Evolutionary conservation across 1,284 basidiomycete genomes (phyloP).

Genomic region (Tilletia setariae): DNA sequence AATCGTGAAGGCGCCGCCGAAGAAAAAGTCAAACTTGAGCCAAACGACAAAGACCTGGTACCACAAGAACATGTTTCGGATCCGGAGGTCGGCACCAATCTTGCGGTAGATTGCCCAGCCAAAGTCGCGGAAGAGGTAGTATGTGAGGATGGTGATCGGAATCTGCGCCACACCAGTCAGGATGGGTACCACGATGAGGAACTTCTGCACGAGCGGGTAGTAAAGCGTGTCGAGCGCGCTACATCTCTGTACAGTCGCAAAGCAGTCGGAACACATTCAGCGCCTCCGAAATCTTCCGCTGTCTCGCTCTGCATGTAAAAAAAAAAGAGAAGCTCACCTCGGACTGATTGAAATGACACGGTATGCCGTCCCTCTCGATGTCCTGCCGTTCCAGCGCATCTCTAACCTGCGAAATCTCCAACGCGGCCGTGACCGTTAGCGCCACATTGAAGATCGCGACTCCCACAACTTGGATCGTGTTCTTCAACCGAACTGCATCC

Average conservation of each 20-base stretch:
- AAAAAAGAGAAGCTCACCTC: conserved; percentile 2
- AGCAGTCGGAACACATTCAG: background rate
- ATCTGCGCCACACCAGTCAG: conserved; percentile 37
- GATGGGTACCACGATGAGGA: conserved; percentile 38
- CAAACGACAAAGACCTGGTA: conserved; percentile 48
- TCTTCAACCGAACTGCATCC: conserved; percentile 43
- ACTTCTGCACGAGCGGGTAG: conserved; percentile 30
- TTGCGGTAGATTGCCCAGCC: conserved; percentile 47
- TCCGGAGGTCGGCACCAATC: conserved; percentile 40
- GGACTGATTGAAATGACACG: conserved; percentile 23
- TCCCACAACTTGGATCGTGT: conserved; percentile 44
- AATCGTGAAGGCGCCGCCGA: conserved; percentile 25
- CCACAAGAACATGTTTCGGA: conserved; percentile 37
- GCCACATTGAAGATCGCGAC: conserved; percentile 45
- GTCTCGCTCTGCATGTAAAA: no score
- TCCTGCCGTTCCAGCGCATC: conserved; percentile 36
- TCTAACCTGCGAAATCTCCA: conserved; percentile 42
- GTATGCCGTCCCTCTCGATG: conserved; percentile 23
- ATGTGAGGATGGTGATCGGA: conserved; percentile 28
- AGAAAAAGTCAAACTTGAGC: conserved; percentile 47
- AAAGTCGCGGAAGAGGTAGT: conserved; percentile 42
- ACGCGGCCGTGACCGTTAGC: conserved; percentile 35
- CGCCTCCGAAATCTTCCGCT: no score
- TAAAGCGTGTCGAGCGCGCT: conserved; percentile 21
- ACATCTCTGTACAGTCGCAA: conserved; percentile 20